Percentiles rank a stretch among this genome's conserved stretches.
These are phyloP conservation scores for Angomonas desouzai DNA, from an alignment of 208 protist genomes.

Conservation along the genomic window DNA sequence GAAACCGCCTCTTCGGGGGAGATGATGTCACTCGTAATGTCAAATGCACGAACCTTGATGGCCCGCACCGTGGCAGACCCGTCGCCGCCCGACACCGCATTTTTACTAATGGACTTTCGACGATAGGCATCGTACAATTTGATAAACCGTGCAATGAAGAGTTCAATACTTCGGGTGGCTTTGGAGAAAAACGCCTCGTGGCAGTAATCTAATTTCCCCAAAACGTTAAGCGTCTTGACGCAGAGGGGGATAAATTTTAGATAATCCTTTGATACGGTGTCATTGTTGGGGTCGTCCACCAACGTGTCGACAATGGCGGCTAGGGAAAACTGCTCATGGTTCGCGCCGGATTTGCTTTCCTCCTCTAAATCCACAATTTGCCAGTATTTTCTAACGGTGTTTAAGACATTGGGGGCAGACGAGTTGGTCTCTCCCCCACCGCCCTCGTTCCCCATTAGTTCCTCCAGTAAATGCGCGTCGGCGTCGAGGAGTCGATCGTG, in stretches of 20 bases:
- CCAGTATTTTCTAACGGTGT: slow-evolving; percentile 11
- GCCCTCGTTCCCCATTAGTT: slow-evolving; percentile 29
- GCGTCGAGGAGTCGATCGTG: slow-evolving; percentile 56
- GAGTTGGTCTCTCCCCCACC: slow-evolving; percentile 9
- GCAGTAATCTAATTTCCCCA: slow-evolving; percentile 57
- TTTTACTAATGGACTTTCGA: slow-evolving; percentile 31
- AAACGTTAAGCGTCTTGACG: slow-evolving; percentile 55
- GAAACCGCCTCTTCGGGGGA: slow-evolving; percentile 75
- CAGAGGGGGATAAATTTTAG: slow-evolving; percentile 74
- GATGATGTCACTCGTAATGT: slow-evolving; percentile 45
- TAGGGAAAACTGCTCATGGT: slow-evolving; percentile 22
- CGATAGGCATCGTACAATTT: slow-evolving; percentile 72
- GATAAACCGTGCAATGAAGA: slow-evolving; percentile 70
- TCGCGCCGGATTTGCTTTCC: background rate
- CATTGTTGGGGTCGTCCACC: slow-evolving; percentile 55
- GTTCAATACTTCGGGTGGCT: slow-evolving; percentile 54
- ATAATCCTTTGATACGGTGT: slow-evolving; percentile 43
- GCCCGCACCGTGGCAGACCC: slow-evolving; percentile 47
- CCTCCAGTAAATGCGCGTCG: slow-evolving; percentile 50
- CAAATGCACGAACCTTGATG: slow-evolving; percentile 50
- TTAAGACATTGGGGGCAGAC: background rate
- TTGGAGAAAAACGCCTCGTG: slow-evolving; percentile 73
- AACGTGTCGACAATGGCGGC: slow-evolving; percentile 40
- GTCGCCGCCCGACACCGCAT: slow-evolving; percentile 24
- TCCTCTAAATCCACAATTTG: background rate